Conservation (phyloP, 768 basidiomycete species). For the Suillus cothurnatus region DNA sequence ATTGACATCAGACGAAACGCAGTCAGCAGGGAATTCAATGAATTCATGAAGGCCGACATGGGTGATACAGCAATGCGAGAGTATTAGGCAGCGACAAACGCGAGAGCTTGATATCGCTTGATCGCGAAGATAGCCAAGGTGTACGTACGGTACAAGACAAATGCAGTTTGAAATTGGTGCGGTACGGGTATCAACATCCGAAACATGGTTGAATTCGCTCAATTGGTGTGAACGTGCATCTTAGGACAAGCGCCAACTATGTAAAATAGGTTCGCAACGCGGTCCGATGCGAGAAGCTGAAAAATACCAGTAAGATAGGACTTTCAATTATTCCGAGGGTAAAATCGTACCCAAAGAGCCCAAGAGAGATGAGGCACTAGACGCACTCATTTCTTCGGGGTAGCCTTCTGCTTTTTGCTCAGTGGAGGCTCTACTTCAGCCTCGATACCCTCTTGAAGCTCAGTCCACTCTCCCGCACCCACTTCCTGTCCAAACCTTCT, state of each 20-base stretch:
- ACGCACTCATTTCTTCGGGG: conserved; percentile 8
- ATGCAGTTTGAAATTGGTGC: neutral
- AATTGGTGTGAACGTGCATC: neutral
- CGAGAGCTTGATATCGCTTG: neutral
- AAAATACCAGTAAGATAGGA: neutral
- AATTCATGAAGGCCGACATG: neutral
- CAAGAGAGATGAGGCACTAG: neutral
- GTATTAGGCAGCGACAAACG: neutral
- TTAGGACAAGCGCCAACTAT: neutral
- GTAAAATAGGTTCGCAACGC: neutral
- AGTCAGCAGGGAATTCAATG: neutral
- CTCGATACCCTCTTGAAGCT: conserved; percentile 27
- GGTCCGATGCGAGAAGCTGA: neutral
- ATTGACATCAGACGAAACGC: neutral
- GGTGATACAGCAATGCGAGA: neutral
- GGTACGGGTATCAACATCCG: neutral
- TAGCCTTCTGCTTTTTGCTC: conserved; percentile 9
- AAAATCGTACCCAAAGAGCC: neutral
- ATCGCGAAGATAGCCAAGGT: neutral
- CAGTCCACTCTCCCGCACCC: conserved; percentile 34
- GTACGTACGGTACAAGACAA: neutral
- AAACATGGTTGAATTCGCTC: neutral
- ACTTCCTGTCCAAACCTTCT: conserved; percentile 64
- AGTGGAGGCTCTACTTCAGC: conserved; percentile 30
- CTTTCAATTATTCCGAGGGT: neutral